These are phyloP conservation scores for Penicillium atrosanguineum DNA, from an alignment of 495 filamentous ascomycete genomes.

Conservation along the genomic window DNA sequence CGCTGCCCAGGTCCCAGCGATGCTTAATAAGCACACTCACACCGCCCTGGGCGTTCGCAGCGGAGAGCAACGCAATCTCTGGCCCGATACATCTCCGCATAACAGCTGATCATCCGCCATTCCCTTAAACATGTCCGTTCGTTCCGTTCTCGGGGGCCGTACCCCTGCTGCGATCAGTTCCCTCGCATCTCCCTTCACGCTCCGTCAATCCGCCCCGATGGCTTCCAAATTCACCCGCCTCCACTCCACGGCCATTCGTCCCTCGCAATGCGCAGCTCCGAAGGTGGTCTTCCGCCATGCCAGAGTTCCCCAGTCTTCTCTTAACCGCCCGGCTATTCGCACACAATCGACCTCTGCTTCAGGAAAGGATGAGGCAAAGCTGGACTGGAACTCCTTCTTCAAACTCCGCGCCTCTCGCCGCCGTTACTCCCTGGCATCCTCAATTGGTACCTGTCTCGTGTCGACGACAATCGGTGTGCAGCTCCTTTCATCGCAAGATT, in stretches of 20 bases:
- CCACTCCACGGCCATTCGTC: constrained; percentile 16
- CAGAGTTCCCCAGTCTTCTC: constrained; percentile 20
- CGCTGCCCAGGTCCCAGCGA: too few species aligned
- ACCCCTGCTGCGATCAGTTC: constrained; percentile 19
- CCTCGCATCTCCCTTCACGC: constrained; percentile 15
- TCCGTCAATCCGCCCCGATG: constrained; percentile 11
- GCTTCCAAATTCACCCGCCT: constrained; percentile 18
- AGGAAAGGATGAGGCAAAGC: constrained; percentile 33
- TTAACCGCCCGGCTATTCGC: constrained; percentile 33
- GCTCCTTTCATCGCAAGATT: constrained; percentile 59
- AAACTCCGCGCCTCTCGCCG: constrained; percentile 80
- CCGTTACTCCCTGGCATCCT: constrained; percentile 74
- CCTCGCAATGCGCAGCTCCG: constrained; percentile 9
- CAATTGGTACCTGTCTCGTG: constrained; percentile 58
- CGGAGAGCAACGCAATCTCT: constrained; percentile 11
- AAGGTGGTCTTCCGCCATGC: constrained; percentile 15
- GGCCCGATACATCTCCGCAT: background rate
- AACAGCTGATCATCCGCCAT: constrained; percentile 22
- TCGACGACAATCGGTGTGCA: constrained; percentile 60
- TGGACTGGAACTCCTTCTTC: constrained; percentile 95
- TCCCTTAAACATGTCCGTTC: constrained; percentile 29
- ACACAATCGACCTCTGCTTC: constrained; percentile 35
- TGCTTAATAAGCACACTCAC: constrained; percentile 22
- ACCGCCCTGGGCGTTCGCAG: constrained; percentile 1
- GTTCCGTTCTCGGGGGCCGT: constrained; percentile 27